These are phyloP conservation scores for Vitis rotundifolia DNA, from an alignment of 164 flowering plant genomes.

Conservation along the genomic window DNA sequence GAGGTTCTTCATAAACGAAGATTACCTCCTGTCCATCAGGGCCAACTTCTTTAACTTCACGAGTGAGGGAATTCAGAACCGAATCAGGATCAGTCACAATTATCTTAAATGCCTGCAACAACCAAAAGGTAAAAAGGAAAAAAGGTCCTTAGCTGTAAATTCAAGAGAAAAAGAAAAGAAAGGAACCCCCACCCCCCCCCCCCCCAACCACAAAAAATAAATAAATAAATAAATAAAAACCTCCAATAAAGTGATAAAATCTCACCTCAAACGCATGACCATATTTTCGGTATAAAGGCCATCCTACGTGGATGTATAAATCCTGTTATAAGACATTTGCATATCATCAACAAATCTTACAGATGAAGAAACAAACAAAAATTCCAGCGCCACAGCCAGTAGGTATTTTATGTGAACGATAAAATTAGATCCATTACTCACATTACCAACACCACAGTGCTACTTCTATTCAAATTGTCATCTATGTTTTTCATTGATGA, in stretches of 20 bases:
- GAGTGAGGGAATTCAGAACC: conserved; percentile 68
- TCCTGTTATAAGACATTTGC: conserved; percentile 50
- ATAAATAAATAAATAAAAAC: neutral
- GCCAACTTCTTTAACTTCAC: conserved; percentile 87
- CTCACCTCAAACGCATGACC: conserved; percentile 97
- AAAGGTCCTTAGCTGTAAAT: neutral
- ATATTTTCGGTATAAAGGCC: conserved; percentile 92
- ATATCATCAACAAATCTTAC: neutral
- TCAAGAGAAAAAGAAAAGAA: neutral
- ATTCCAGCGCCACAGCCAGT: neutral
- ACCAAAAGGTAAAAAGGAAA: neutral
- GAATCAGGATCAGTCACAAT: conserved; percentile 87
- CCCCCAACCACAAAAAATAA: neutral
- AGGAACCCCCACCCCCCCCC: neutral
- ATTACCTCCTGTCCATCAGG: conserved; percentile 92
- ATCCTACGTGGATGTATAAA: conserved; percentile 81
- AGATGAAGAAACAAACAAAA: neutral
- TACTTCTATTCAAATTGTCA: too few species aligned
- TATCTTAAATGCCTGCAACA: conserved; percentile 78
- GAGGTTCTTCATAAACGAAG: neutral
- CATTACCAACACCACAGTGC: too few species aligned
- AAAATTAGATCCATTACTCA: too few species aligned
- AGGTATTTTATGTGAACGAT: too few species aligned
- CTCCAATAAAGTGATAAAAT: neutral
- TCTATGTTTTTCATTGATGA: too few species aligned